These are phyloP conservation scores for Triangularia verruculosa DNA, from an alignment of 2,329 filamentous ascomycete genomes.

Conservation along the genomic window DNA sequence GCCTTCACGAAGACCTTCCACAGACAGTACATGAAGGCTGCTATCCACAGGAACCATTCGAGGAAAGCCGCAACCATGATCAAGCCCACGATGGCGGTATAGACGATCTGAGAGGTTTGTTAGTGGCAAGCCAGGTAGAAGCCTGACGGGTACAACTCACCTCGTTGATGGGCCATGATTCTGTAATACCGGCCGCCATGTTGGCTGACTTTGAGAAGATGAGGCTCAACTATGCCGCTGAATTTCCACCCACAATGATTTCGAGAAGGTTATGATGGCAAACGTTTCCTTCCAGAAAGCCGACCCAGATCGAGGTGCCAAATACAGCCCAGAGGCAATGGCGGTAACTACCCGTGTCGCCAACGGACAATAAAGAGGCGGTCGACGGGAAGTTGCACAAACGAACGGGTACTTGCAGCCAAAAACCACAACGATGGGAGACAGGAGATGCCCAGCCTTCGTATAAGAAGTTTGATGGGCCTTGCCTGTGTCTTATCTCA, in stretches of 20 bases:
- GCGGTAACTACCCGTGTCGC: slow-evolving; percentile 4
- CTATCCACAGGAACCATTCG: slow-evolving; percentile 93
- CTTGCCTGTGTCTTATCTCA: neutral
- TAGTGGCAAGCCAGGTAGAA: neutral
- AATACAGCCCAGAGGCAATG: neutral
- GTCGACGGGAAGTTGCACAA: slow-evolving; percentile 8
- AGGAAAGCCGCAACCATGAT: slow-evolving; percentile 82
- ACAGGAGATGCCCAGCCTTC: neutral
- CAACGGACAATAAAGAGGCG: neutral
- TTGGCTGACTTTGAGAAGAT: slow-evolving; percentile 6
- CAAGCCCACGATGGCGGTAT: slow-evolving; percentile 74
- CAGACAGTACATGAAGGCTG: slow-evolving; percentile 90
- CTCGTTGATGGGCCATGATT: slow-evolving; percentile 51
- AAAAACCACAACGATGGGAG: neutral
- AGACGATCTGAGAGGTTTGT: slow-evolving; percentile 64
- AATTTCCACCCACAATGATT: slow-evolving; percentile 13
- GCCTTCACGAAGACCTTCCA: slow-evolving; percentile 86
- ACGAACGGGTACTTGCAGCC: slow-evolving; percentile 7
- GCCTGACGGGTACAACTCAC: slow-evolving; percentile 33
- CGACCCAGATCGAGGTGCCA: neutral
- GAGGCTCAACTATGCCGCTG: neutral
- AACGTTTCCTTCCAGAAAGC: neutral
- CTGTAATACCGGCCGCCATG: slow-evolving; percentile 42
- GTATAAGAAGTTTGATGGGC: neutral
- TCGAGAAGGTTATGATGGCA: neutral